Evolutionary conservation across 192 early-diverging fungal species (phyloP), one percentile per base, ranked within the genome.

Genomic region (Phlyctochytrium arcticum): DNA sequence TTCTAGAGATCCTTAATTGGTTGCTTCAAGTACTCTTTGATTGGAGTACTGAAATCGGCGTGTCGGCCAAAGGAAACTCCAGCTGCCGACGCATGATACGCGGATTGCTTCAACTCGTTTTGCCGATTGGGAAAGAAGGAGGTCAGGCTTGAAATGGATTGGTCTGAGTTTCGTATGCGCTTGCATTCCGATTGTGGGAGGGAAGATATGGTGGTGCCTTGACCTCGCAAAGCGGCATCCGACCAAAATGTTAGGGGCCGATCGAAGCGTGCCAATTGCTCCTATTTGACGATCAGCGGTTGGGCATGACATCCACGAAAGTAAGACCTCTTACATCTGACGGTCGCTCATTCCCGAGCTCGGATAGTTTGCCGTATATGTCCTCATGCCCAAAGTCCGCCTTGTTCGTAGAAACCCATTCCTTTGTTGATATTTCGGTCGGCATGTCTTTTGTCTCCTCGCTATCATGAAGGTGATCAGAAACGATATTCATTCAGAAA

Each of bases 171-270:
- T 33, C 42, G 21, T 9, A 50, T 10, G 21, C 39, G 59, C 19
- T 46, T 10, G 15, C 61, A 54, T 1, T 48, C 44, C 19, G 12
- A 32, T 36, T 54, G 23, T 1, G 47, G 46, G 10, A 64, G 65
- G 6, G 74, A 76, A 54, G 68, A 75, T 35, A 77, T 75, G 32
- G 74, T 73, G n/a, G 75, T 73, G 5, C 79, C 75, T 37, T 36
- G 49, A 12, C 73, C 79, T 57, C 69, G 77, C 2, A 60, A 67
- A 2, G 79, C 80, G 50, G 63, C 62, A 36, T 75, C 74, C 2
- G 64, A 61, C 80, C 80, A 82, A 48, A 82, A 82, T 0, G 80
- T 82, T 66, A 82, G 78, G n/a, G 80, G 80, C 9, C 67, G 59
- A 15, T 48, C 60, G 39, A 68, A 79, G 26, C 61, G 39, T 3